A percentile compares a stretch with the other conserved stretches of the same genome.
phyloP scores from a whole-genome alignment of 768 basidiomycete genomes.

The Rhodotorula graminis region DNA sequence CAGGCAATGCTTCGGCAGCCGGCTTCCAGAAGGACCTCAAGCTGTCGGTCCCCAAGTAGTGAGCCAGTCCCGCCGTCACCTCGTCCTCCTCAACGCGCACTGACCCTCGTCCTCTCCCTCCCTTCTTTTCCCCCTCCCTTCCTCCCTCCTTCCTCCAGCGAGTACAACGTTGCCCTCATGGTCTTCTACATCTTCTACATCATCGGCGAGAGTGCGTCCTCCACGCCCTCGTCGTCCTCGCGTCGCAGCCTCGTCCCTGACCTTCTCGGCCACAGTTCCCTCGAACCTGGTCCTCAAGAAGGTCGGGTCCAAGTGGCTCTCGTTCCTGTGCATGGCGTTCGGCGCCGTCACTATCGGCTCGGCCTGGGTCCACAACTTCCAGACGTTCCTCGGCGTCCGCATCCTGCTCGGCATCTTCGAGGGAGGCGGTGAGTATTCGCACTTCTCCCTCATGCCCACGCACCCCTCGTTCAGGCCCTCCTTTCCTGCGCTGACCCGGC shows the following conservation, averaged over 20 bases:
- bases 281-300: slow-evolving; percentile 35
- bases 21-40: slow-evolving; percentile 19
- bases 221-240: too few relatives aligned
- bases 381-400: slow-evolving; percentile 24
- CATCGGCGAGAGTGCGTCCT: slow-evolving; percentile 13
- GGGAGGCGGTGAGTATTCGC: slow-evolving; percentile 11
- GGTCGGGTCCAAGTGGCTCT: slow-evolving; percentile 26
- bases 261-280: too few relatives aligned
- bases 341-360: slow-evolving; percentile 24
- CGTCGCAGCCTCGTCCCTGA: too few relatives aligned
- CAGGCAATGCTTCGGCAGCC: slow-evolving; percentile 21
- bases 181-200: slow-evolving; percentile 28
- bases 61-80: neutral
- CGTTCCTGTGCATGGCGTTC: slow-evolving; percentile 18
- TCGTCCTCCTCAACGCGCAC: neutral
- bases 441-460: neutral
- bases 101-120: too few relatives aligned
- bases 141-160: neutral
- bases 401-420: slow-evolving; percentile 30
- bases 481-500: too few relatives aligned
- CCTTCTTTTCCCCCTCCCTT: neutral
- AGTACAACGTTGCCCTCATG: slow-evolving; percentile 11
- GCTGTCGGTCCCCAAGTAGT: neutral
- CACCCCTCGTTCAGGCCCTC: too few relatives aligned
- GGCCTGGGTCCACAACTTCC: slow-evolving; percentile 24